Conservation (phyloP, 2,329 filamentous ascomycete species). For the Fusarium sp. region DNA sequence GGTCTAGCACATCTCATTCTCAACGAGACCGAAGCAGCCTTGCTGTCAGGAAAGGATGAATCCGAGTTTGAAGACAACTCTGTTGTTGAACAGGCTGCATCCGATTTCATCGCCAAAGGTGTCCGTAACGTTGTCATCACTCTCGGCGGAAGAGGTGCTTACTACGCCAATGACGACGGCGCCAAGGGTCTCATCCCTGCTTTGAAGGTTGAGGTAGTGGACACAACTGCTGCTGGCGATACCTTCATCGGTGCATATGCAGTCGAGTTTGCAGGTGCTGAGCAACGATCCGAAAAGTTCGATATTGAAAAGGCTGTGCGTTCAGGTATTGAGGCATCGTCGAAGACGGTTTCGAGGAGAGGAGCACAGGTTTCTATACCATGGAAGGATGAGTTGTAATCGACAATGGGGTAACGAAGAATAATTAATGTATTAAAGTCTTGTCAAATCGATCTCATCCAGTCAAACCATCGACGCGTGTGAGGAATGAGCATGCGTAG, state of each 20-base stretch:
- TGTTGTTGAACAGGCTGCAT: constrained; percentile 60
- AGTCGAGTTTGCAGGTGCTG: neutral
- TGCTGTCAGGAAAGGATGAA: constrained; percentile 69
- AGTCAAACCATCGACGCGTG: too few relatives aligned
- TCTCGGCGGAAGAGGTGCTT: constrained; percentile 81
- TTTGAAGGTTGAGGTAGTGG: constrained; percentile 79
- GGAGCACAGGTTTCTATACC: constrained; percentile 22
- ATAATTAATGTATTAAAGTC: neutral
- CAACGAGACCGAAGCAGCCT: constrained; percentile 88
- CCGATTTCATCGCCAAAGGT: constrained; percentile 73
- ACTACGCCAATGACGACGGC: constrained; percentile 62
- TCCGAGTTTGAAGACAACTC: constrained; percentile 59
- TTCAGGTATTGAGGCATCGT: constrained; percentile 9
- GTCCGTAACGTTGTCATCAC: constrained; percentile 86
- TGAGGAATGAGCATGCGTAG: neutral
- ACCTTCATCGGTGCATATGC: constrained; percentile 95
- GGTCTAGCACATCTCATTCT: constrained; percentile 83
- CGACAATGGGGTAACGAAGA: neutral
- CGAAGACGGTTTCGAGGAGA: constrained; percentile 5
- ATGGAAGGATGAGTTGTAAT: constrained; percentile 14
- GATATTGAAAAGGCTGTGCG: constrained; percentile 8
- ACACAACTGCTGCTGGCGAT: constrained; percentile 94
- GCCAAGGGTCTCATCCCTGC: constrained; percentile 66
- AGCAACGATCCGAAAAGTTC: neutral
- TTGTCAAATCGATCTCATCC: rapidly evolving